Evolutionary conservation across 192 early-diverging fungal species (phyloP).

Genomic region (Coemansia sp.): DNA sequence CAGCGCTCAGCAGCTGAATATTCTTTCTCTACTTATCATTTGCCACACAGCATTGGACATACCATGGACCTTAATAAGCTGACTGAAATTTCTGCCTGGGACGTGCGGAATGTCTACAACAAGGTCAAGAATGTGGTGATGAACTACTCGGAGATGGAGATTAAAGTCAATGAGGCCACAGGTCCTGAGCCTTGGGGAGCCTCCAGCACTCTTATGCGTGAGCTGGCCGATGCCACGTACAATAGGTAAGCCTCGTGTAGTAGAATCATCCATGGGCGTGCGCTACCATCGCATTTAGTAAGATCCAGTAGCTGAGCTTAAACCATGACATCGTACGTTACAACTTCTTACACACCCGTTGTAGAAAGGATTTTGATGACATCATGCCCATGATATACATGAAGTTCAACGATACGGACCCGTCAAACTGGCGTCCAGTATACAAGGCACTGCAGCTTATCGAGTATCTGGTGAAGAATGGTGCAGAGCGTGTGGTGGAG

Average conservation of each 20-base stretch:
- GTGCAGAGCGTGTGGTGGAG: constrained; percentile 89
- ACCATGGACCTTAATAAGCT: constrained; percentile 47
- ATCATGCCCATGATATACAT: constrained; percentile 93
- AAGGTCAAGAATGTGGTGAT: constrained; percentile 85
- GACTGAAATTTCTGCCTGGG: constrained; percentile 58
- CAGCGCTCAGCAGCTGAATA: neutral
- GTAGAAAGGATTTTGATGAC: constrained; percentile 88
- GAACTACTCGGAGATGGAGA: constrained; percentile 92
- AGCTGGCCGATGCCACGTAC: constrained; percentile 87
- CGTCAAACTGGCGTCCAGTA: constrained; percentile 87
- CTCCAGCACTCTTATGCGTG: constrained; percentile 88
- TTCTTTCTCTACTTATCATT: neutral
- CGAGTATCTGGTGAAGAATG: constrained; percentile 94
- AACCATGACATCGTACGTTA: neutral
- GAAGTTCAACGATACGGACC: constrained; percentile 80
- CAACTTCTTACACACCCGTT: neutral
- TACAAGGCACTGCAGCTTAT: constrained; percentile 95
- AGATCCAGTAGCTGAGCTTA: neutral
- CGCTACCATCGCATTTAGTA: neutral
- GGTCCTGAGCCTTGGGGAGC: constrained; percentile 95
- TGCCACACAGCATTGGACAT: neutral
- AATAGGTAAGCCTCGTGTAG: constrained; percentile 62
- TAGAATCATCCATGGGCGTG: neutral
- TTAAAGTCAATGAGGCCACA: constrained; percentile 89
- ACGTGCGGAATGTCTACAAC: constrained; percentile 61